Base-by-base conservation (phyloP, 2,329 filamentous ascomycete genomes). In the Monilinia aucupariae region DNA sequence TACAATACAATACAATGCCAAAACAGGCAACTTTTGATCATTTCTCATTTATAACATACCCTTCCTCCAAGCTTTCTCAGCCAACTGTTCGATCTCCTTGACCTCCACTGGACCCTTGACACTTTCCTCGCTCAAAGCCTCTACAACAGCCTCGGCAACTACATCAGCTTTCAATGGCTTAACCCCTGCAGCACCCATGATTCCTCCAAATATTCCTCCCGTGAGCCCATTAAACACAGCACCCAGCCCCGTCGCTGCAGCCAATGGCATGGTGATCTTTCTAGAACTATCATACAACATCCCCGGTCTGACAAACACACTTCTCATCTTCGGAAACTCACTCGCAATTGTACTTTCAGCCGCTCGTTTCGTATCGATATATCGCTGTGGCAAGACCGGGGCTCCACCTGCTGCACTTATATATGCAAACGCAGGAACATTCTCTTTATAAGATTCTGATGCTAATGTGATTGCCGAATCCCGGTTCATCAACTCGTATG, bases 401-500 rank as follows among this genome's bases (percentile, higher is more conserved):
- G 92, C 90, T 4, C 91, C 93, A 1, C 82, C 91, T 0, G 91
- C 90, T 2, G 94, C 94, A 43, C 92, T 96, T 65, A 99, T 88
- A 79, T 91, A 97, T 64, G 88, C 85, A 74, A 96, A 97, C 0
- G 86, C 85, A 22, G 81, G 77, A 17, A 88, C 87, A 43, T 85
- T 81, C 64, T 85, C 84, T 41, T 78, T 78, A 32, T 82, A 81
- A 1, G 92, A 86, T 74, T 93, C 90, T 71, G 88, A 85, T 17
- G 93, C 94, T 17, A 97, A 82, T 61, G 88, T 83, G 65, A 97
- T 85, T 54, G 93, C 93, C 78, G 80, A 85, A 77, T 97, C 93
- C 63, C 94, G 85, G 78, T 99, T 99, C 91, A 99, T 97, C 65
- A 92, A 82, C 79, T 97, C 94, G 78, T 99, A 99, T 22, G 93